Percentiles rank a stretch among this genome's conserved stretches.
phyloP scores from a whole-genome alignment of 495 filamentous ascomycete species.

The Penicillium robsamsonii region DNA sequence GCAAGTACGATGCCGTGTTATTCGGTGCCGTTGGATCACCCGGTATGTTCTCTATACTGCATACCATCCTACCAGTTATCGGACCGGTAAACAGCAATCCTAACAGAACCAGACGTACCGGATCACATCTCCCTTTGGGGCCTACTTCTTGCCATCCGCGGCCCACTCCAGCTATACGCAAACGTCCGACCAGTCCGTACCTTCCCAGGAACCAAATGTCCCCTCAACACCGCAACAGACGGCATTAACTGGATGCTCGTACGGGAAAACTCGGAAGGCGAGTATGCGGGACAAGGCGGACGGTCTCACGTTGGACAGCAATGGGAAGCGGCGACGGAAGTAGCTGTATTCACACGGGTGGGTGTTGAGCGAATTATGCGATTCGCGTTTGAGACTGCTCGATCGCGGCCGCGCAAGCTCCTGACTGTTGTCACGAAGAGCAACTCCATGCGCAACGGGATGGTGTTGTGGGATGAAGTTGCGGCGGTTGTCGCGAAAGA shows the following conservation, averaged over 20 bases:
- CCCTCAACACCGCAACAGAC: constrained; percentile 34
- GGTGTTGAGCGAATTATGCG: constrained; percentile 49
- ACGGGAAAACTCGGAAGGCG: constrained; percentile 52
- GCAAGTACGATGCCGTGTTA: constrained; percentile 42
- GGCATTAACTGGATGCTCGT: constrained; percentile 51
- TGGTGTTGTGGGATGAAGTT: constrained; percentile 52
- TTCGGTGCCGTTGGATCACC: constrained; percentile 49
- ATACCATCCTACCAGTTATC: not conserved
- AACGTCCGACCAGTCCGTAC: constrained; percentile 49
- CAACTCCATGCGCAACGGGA: constrained; percentile 50
- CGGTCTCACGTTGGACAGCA: constrained; percentile 39
- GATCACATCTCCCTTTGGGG: constrained; percentile 53
- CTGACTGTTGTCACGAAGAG: constrained; percentile 53
- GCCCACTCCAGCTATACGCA: constrained; percentile 50
- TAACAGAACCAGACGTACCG: constrained; percentile 37
- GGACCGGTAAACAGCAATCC: not conserved
- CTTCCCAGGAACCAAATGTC: constrained; percentile 44
- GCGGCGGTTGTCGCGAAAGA: constrained; percentile 39
- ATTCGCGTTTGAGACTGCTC: constrained; percentile 49
- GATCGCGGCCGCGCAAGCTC: constrained; percentile 36
- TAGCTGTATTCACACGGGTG: constrained; percentile 48
- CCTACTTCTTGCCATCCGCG: constrained; percentile 48
- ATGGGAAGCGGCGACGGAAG: constrained; percentile 49
- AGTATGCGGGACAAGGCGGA: constrained; percentile 52
- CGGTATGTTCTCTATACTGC: constrained; percentile 18